Percentiles rank a stretch among this genome's conserved stretches.
Conservation (phyloP, 2,329 filamentous ascomycete species). For the Ceratocystis smalleyi region DNA sequence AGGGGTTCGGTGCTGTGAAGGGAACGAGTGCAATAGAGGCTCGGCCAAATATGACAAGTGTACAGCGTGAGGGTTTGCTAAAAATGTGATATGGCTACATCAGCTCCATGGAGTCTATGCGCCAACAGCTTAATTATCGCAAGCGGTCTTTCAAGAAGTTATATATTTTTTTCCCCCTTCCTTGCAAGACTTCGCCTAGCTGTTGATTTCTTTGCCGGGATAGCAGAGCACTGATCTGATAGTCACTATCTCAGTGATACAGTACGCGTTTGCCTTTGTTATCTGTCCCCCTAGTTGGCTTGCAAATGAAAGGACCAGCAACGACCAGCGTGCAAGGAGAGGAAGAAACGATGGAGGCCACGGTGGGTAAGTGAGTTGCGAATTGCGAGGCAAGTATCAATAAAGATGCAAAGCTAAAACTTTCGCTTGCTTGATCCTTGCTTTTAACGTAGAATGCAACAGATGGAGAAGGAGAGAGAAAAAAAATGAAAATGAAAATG, state of each 20-base stretch:
- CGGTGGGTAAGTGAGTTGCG: background rate
- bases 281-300: too few relatives aligned
- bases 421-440: background rate
- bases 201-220: too few relatives aligned
- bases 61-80: too few relatives aligned
- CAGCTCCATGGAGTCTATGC: too few relatives aligned
- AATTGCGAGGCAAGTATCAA: conserved; percentile 2
- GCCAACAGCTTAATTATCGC: too few relatives aligned
- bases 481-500: background rate
- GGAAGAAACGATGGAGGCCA: background rate
- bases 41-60: background rate
- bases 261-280: too few relatives aligned
- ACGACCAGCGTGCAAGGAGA: background rate
- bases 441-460: background rate
- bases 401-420: background rate
- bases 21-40: background rate
- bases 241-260: too few relatives aligned
- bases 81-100: too few relatives aligned
- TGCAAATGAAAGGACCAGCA: background rate
- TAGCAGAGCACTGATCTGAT: too few relatives aligned
- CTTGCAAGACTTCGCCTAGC: background rate
- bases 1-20: too few relatives aligned
- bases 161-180: background rate
- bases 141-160: too few relatives aligned
- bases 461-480: background rate